Conservation (phyloP, 2,329 filamentous ascomycete genomes). For the Mycosphaerella arachidis region DNA sequence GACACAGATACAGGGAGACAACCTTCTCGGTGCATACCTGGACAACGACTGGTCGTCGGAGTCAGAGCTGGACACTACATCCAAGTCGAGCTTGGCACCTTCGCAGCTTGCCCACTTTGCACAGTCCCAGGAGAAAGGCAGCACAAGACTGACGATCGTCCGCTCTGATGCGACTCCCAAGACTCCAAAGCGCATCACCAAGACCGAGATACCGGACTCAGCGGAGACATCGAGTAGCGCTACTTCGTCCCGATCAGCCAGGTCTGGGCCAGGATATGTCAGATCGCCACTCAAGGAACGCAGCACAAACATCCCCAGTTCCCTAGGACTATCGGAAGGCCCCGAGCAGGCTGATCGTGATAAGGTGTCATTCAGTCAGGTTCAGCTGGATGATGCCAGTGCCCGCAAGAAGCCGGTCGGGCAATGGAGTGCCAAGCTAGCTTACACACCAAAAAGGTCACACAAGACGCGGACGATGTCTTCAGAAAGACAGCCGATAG, state of each 20-base stretch:
- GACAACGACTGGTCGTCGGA: neutral
- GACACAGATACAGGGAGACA: slow-evolving; percentile 2
- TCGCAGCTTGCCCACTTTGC: neutral
- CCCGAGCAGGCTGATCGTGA: neutral
- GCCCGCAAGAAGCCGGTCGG: neutral
- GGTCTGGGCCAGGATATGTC: neutral
- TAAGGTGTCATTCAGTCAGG: neutral
- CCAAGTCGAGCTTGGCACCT: neutral
- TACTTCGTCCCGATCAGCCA: slow-evolving; percentile 6
- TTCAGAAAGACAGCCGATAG: neutral
- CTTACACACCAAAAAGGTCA: slow-evolving; percentile 10
- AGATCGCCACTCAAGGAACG: slow-evolving; percentile 19
- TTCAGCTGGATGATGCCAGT: neutral
- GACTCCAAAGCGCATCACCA: slow-evolving; percentile 10
- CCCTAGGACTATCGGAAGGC: neutral
- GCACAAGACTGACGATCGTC: slow-evolving; percentile 15
- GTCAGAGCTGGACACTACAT: neutral
- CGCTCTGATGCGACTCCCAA: slow-evolving; percentile 4
- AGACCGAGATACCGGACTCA: slow-evolving; percentile 17
- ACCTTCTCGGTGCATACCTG: neutral
- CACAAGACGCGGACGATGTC: neutral
- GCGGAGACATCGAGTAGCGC: slow-evolving; percentile 16
- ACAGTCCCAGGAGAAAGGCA: slow-evolving; percentile 4
- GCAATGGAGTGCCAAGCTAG: slow-evolving; percentile 6
- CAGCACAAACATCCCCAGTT: slow-evolving; percentile 10